Conservation (phyloP, 164 flowering plant species). For the Berberis thunbergii region DNA sequence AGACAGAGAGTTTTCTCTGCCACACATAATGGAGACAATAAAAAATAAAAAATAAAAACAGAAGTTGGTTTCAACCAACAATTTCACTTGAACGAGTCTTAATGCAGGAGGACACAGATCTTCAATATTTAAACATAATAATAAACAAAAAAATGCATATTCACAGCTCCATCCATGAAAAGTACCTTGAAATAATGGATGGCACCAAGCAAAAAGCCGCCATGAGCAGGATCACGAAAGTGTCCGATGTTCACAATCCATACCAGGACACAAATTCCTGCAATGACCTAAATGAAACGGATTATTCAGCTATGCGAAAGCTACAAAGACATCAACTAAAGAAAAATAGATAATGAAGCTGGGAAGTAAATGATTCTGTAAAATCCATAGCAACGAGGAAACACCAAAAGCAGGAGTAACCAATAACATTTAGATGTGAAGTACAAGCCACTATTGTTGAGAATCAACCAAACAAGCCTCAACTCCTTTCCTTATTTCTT, state of each 20-base stretch:
- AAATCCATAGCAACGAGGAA: too few relatives aligned
- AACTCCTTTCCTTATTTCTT: too few relatives aligned
- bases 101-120: too few relatives aligned
- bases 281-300: constrained; percentile 63
- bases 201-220: constrained; percentile 88
- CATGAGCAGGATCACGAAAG: constrained; percentile 94
- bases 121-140: not conserved
- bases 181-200: constrained; percentile 96
- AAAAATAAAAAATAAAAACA: too few relatives aligned
- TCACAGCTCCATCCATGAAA: not conserved
- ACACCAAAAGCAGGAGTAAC: too few relatives aligned
- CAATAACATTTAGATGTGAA: too few relatives aligned
- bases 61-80: too few relatives aligned
- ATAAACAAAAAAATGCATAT: not conserved
- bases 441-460: too few relatives aligned
- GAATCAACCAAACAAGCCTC: too few relatives aligned
- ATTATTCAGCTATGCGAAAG: not conserved
- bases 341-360: not conserved
- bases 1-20: too few relatives aligned
- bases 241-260: constrained; percentile 98
- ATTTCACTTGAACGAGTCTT: too few relatives aligned
- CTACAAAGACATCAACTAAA: not conserved
- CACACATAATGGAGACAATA: too few relatives aligned
- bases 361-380: not conserved
- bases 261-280: constrained; percentile 89